Percentiles rank a stretch among this genome's conserved stretches.
phyloP scores from a whole-genome alignment of 2,329 filamentous ascomycete species.

The Epichloe glyceriae region DNA sequence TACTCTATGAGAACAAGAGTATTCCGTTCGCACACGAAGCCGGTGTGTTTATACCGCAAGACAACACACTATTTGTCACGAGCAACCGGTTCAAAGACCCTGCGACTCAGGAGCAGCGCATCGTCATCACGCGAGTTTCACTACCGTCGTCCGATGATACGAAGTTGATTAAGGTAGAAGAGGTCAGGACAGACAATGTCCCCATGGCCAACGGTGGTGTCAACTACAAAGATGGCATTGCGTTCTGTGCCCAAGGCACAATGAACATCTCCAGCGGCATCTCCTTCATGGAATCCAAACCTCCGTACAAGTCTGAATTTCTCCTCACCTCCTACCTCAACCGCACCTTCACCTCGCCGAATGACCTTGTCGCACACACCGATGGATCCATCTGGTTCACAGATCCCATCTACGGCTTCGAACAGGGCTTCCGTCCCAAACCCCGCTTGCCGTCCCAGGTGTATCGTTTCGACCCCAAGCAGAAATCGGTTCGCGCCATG shows the following conservation, averaged over 20 bases:
- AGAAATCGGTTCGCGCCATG: conserved; percentile 26
- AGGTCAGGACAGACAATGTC: conserved; percentile 20
- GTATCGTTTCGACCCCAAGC: conserved; percentile 31
- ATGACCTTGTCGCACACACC: conserved; percentile 30
- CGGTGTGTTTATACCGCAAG: conserved; percentile 19
- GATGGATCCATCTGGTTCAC: conserved; percentile 38
- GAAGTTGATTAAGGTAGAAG: conserved; percentile 15
- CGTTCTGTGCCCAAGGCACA: conserved; percentile 29
- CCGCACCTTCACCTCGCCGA: conserved; percentile 34
- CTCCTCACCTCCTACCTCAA: conserved; percentile 29
- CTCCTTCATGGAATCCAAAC: conserved; percentile 18
- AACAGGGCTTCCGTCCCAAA: conserved; percentile 31
- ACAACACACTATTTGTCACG: conserved; percentile 19
- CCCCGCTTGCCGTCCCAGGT: conserved; percentile 33
- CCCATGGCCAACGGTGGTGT: conserved; percentile 36
- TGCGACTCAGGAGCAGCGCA: conserved; percentile 11
- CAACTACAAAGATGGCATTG: conserved; percentile 27
- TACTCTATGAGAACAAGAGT: conserved; percentile 23
- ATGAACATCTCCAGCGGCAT: conserved; percentile 14
- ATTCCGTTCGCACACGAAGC: conserved; percentile 39
- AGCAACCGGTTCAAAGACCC: conserved; percentile 19
- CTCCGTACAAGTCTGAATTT: conserved; percentile 16
- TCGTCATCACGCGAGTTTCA: conserved; percentile 17
- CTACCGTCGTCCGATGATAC: conserved; percentile 8
- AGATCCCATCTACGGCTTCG: conserved; percentile 34